Percentiles rank a stretch among this genome's conserved stretches.
phyloP scores from a whole-genome alignment of 805 yeast species.

The Wickerhamomyces pijperi region DNA sequence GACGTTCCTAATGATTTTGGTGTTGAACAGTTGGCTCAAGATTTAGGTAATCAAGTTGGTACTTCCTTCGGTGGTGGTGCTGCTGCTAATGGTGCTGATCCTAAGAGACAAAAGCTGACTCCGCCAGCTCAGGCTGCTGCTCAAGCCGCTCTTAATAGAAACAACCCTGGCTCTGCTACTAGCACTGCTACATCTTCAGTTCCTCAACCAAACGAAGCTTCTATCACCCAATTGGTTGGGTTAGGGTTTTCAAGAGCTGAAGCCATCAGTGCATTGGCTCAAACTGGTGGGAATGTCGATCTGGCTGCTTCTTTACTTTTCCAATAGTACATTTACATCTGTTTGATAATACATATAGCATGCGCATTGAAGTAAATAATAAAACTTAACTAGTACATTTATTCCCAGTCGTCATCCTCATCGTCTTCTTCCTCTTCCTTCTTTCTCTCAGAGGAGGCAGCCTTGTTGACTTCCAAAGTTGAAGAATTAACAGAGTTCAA shows the following conservation, averaged over 20 bases:
- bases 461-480: conserved; percentile 21
- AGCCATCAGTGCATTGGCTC: conserved; percentile 52
- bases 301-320: conserved; percentile 77
- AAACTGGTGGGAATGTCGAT: conserved; percentile 70
- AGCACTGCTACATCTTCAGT: conserved; percentile 4
- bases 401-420: conserved; percentile 50
- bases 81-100: too few relatives aligned
- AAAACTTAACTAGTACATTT: conserved; percentile 3
- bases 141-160: conserved; percentile 9
- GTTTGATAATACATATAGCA: too few relatives aligned
- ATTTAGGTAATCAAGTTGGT: not conserved
- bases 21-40: not conserved
- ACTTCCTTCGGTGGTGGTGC: too few relatives aligned
- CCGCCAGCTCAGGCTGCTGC: conserved; percentile 14
- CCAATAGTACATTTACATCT: conserved; percentile 10
- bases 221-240: conserved; percentile 37
- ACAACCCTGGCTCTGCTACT: not conserved
- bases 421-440: conserved; percentile 20
- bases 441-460: conserved; percentile 1
- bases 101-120: conserved; percentile 2
- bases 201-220: conserved; percentile 21
- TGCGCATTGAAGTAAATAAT: too few relatives aligned
- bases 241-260: conserved; percentile 64
- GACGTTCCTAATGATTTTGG: conserved; percentile 40
- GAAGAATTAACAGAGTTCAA: conserved; percentile 26